phyloP scores from a whole-genome alignment of 73 alveolate genomes.

The Paramecium sexaurelia region DNA sequence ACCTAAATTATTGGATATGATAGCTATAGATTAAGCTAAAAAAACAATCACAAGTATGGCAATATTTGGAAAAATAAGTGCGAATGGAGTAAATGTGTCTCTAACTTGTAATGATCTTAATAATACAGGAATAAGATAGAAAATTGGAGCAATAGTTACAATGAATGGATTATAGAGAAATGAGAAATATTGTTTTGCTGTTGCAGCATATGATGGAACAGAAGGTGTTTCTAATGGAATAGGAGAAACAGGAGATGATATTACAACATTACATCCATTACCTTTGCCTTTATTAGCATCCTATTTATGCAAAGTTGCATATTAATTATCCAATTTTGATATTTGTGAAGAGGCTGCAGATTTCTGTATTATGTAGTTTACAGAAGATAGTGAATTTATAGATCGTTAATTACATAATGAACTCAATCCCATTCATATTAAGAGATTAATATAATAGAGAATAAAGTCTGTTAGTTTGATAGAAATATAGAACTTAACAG shows the following conservation, averaged over 20 bases:
- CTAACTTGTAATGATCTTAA: conserved; percentile 50
- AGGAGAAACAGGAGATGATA: conserved; percentile 94
- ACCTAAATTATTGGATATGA: conserved; percentile 65
- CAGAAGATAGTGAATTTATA: conserved; percentile 57
- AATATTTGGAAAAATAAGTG: conserved; percentile 80
- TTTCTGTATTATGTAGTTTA: conserved; percentile 41
- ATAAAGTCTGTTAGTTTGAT: conserved; percentile 36
- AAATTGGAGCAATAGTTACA: conserved; percentile 78
- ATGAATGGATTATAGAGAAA: conserved; percentile 87
- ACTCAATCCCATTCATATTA: neutral
- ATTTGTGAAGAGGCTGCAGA: conserved; percentile 92
- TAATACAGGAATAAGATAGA: conserved; percentile 80
- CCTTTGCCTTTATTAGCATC: conserved; percentile 85
- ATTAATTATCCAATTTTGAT: conserved; percentile 84
- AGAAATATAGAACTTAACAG: conserved; percentile 50
- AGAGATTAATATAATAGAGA: conserved; percentile 36
- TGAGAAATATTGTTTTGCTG: conserved; percentile 95
- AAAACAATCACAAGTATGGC: conserved; percentile 80
- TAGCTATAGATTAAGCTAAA: conserved; percentile 74
- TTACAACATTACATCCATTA: conserved; percentile 88
- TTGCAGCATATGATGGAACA: conserved; percentile 88
- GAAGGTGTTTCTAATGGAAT: conserved; percentile 91
- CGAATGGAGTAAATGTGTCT: conserved; percentile 84
- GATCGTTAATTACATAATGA: conserved; percentile 49
- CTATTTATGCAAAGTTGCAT: conserved; percentile 90